Conservation (phyloP, 1,284 basidiomycete genomes). For the Trichosporon asahii region DNA sequence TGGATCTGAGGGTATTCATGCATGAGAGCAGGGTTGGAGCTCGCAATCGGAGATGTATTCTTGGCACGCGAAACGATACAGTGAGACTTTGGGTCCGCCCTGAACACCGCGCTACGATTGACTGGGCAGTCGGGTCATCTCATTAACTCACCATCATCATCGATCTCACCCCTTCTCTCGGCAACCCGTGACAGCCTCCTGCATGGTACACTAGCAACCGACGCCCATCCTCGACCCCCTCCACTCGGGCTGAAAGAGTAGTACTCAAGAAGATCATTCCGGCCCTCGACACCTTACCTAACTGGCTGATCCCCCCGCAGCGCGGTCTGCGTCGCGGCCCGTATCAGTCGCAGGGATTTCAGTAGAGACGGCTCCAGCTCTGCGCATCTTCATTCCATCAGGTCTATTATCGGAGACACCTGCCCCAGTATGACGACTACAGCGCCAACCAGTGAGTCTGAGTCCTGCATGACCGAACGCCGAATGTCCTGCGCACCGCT, state of each 20-base stretch:
- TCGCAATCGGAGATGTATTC: background rate
- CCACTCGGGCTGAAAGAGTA: background rate
- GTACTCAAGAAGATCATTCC: background rate
- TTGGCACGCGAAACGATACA: slow-evolving; percentile 5
- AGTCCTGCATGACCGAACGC: background rate
- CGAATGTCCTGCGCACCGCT: background rate
- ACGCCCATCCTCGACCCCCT: background rate
- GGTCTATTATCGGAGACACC: background rate
- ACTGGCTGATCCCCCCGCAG: slow-evolving; percentile 3
- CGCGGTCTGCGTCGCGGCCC: background rate
- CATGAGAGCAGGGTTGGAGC: background rate
- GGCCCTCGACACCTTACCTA: background rate
- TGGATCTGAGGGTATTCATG: background rate
- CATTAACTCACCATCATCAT: slow-evolving; percentile 9
- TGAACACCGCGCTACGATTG: background rate
- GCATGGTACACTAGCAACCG: slow-evolving; percentile 1
- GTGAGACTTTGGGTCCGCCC: slow-evolving; percentile 9
- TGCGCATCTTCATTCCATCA: slow-evolving; percentile 1
- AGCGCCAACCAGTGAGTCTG: slow-evolving; percentile 9
- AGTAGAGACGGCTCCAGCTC: background rate
- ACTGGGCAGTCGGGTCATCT: background rate
- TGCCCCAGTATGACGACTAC: slow-evolving; percentile 9
- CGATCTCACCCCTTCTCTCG: background rate
- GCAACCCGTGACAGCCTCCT: background rate
- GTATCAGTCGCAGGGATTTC: slow-evolving; percentile 2